phyloP scores from a whole-genome alignment of 1,139 yeast species.

The Tardiomyces blankii region DNA sequence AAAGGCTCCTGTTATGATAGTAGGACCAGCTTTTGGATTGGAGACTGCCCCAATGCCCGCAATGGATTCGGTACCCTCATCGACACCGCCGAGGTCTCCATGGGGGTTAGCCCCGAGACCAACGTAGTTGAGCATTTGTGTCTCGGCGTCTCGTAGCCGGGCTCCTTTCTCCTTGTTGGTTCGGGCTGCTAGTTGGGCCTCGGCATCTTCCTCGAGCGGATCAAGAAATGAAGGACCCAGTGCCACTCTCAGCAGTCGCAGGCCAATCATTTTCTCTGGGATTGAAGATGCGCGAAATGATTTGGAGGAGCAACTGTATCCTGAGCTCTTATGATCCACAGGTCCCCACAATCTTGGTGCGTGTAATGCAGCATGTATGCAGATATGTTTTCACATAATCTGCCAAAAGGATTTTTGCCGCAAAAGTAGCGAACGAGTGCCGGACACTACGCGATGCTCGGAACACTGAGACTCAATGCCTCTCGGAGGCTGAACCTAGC shows the following conservation, averaged over 20 bases:
- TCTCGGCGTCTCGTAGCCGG: neutral
- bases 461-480: no score
- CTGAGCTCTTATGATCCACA: no score
- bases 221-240: slow-evolving; percentile 16
- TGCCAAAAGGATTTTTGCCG: no score
- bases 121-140: neutral
- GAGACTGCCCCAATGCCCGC: neutral
- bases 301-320: no score
- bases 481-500: no score
- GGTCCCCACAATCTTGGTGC: no score
- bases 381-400: no score
- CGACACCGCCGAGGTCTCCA: neutral
- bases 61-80: neutral
- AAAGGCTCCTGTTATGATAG: neutral
- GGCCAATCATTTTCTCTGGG: slow-evolving; percentile 13
- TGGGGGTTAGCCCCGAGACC: neutral
- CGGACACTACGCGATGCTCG: no score
- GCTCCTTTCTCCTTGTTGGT: neutral
- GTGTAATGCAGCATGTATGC: no score
- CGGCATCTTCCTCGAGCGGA: neutral
- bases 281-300: no score
- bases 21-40: neutral
- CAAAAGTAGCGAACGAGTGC: no score
- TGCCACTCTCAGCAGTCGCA: slow-evolving; percentile 18
- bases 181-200: neutral